Conservation (phyloP, 169 alveolate species). For the Cystoisospora suis region DNA sequence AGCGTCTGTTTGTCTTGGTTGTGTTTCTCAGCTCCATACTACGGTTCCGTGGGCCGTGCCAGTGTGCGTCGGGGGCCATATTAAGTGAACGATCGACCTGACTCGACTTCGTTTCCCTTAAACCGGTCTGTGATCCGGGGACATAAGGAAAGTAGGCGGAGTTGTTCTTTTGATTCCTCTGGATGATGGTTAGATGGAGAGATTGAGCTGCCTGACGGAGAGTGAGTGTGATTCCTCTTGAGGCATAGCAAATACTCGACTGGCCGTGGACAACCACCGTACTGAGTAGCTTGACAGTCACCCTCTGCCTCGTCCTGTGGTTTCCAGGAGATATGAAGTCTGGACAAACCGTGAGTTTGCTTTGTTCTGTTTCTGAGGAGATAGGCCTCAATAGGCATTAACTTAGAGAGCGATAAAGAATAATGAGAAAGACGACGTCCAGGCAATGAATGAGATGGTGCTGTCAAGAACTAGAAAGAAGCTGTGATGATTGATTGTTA, state of each 20-base stretch:
- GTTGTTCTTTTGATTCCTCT: background rate
- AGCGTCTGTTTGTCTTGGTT: background rate
- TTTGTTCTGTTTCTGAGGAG: background rate
- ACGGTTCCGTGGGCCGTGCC: constrained; percentile 15
- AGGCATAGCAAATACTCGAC: background rate
- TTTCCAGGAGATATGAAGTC: background rate
- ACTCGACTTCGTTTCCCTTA: background rate
- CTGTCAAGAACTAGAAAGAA: background rate
- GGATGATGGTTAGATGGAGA: background rate
- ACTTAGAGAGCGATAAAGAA: background rate
- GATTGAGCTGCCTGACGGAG: background rate
- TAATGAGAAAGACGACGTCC: background rate
- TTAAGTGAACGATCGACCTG: background rate
- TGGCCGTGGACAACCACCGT: background rate
- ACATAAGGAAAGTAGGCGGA: background rate
- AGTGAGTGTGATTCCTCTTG: background rate
- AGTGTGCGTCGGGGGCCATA: constrained; percentile 26
- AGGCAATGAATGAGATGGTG: background rate
- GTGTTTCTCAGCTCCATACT: constrained; percentile 11
- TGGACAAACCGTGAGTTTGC: background rate
- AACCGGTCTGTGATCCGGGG: background rate
- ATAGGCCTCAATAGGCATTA: background rate
- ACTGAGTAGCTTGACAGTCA: background rate
- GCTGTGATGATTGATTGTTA: background rate
- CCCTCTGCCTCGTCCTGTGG: background rate